Base-by-base conservation (phyloP, 495 filamentous ascomycete genomes). In the Glarea lozoyensis region DNA sequence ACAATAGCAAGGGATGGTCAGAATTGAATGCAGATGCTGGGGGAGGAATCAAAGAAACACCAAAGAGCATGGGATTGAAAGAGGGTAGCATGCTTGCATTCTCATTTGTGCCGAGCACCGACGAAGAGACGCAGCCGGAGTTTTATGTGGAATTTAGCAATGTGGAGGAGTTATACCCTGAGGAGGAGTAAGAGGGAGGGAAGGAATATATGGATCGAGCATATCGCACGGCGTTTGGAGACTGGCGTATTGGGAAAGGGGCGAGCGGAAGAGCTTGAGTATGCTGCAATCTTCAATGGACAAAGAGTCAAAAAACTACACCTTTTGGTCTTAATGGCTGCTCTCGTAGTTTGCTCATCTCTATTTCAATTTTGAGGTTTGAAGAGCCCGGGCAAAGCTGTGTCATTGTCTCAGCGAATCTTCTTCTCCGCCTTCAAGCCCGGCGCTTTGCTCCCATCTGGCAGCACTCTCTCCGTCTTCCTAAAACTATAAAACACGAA, bases 1-100 rank as follows among this genome's bases (percentile, higher is more conserved):
- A 85, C 43, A 55, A 67, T 1, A 62, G 59, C 13, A 68, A 69
- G 49, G 80, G 80, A 27, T 86, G 79, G 74, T 63, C 62, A 24
- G 53, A 58, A 39, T 51, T 82, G 2, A 22, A 31, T 19, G 54
- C 43, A 39, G 29, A 37, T 13, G 15, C 31, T 15, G 46, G 12
- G 10, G 42, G 16, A 4, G 27, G 40, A 1, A 39, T 25, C 12
- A 48, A 32, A 10, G 47, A 45, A 4, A 51, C 37, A 20, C 49
- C 52, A 3, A 40, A 33, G 10, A 55, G 43, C 19, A 41, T 52
- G 9, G 54, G 51, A n/a, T 37, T 57, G 16, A 58, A 57, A 25
- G 50, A 60, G 16, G 49, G 50, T 12, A 33, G 31, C 6, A 49
- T 49, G 40, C 37, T 48, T 1, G 60, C 52, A 19, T 47, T 45